A percentile compares a stretch with the other conserved stretches of the same genome.
phyloP scores from a whole-genome alignment of 2,329 filamentous ascomycete species.

The Scytalidium lignicola region DNA sequence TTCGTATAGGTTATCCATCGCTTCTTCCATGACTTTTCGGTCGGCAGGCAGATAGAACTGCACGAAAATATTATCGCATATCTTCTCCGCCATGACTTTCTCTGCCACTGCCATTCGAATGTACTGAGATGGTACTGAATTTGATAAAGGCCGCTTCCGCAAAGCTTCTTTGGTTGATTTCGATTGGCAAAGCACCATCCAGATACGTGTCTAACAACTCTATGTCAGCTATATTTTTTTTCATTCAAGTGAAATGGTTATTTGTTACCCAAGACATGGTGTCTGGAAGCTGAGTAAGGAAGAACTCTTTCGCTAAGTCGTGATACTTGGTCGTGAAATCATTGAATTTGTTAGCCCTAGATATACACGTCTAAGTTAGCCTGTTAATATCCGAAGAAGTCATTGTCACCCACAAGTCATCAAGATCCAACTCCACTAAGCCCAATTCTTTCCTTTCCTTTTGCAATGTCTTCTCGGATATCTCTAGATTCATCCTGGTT shows the following conservation, averaged over 20 bases:
- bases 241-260: too few relatives aligned
- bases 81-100: conserved; percentile 5
- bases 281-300: conserved; percentile 6
- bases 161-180: neutral
- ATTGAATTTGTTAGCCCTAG: conserved; percentile 3
- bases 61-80: conserved; percentile 5
- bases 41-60: conserved; percentile 5
- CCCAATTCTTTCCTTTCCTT: neutral
- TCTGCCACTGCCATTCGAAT: conserved; percentile 6
- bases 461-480: neutral
- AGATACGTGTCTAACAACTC: conserved; percentile 1
- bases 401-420: neutral
- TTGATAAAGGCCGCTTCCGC: conserved; percentile 2
- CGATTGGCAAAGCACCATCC: neutral
- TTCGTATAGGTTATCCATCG: neutral
- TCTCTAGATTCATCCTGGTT: neutral
- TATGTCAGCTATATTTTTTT: too few relatives aligned
- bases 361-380: neutral
- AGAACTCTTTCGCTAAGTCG: conserved; percentile 5
- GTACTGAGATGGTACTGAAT: conserved; percentile 3
- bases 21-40: conserved; percentile 2
- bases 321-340: conserved; percentile 2
- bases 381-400: neutral
- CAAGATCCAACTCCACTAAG: neutral
- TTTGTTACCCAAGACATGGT: neutral